Evolutionary conservation across 768 basidiomycete genomes (phyloP), one percentile per base, ranked within the genome.

Genomic region (Russula vinacea): DNA sequence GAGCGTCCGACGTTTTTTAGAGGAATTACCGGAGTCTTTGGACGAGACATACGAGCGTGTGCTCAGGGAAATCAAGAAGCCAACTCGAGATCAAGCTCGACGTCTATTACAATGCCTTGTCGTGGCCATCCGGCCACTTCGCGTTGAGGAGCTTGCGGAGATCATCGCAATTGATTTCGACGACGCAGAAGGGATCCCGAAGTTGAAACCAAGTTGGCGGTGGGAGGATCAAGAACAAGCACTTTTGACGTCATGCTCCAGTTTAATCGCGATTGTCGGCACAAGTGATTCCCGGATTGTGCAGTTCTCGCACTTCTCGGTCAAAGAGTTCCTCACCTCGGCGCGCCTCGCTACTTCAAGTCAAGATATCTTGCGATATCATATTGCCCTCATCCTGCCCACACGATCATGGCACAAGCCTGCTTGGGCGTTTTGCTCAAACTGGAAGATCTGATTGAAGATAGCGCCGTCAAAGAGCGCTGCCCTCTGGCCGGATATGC

Each of bases 41-140:
- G 49, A 50, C 2, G 49, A 50, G 49, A 50, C 49, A 50, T 50
- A 50, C 13, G 49, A 50, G 49, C 49, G 49, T 26, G 16, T 50
- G 1, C 49, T 50, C 6, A 26, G 16, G 16, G 49, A 50, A 14
- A 50, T 50, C 26, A 26, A 50, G 22, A 47, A 50, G 26, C 26
- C 49, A 2, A 50, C 26, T 7, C 49, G 49, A 50, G 49, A 26
- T 26, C 24, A 16, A 0, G 24, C 49, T 50, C 49, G 7, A 16
- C 49, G 26, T 26, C 6, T 50, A 29, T 29, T 50, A 26, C 49
- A 50, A 13, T 50, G 49, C 26, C 49, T 50, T 24, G 6, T 29
- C 29, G 49, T 29, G 26, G 49, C 49, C 16, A 50, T 50, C 7
- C 26, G 49, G 2, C 49, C 49, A 29, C 26, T 50, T 2, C 3